Evolutionary conservation across 768 basidiomycete species (phyloP), one percentile per base, ranked within the genome.

Genomic region (Hygrophoropsis aurantiaca): DNA sequence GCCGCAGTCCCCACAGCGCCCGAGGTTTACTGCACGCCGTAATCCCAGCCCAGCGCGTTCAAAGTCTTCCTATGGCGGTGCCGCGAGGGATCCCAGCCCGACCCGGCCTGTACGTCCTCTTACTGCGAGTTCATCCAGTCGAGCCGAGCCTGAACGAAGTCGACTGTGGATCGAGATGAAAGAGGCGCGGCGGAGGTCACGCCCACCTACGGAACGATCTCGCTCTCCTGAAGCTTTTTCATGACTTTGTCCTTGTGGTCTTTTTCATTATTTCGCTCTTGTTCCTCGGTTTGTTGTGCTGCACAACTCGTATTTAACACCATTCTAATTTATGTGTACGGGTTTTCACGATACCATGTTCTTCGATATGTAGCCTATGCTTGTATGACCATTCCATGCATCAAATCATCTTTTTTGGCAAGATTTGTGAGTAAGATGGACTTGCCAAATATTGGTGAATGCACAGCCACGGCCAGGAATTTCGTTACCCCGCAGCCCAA

Each of bases 81-180:
- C 53, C 23, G 13, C 50, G 35, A 59, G 67, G 42, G 58, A 49
- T 3, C 7, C 57, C 5, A 66, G 65, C 47, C 65, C 65, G 6
- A 47, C 50, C 16, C 59, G 60, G 47, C 58, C 63, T 51, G 44
- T 42, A 39, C 30, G 55, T 37, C 41, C 49, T 11, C 57, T 46
- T 9, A 57, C 67, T 24, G 56, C 65, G 20, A 69, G 64, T 52
- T 62, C 65, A 21, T 54, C 47, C 11, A 59, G 58, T 18, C 70
- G 58, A 5, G 69, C 65, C 11, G 74, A 73, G 34, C 66, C 57
- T 35, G 60, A 68, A 65, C 51, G 76, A 52, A 73, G 75, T 54
- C 70, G 69, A 47, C 57, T 84, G 50, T 82, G 81, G 79, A 71
- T 68, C 35, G 82, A 84, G 54, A 64, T 84, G 20, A 72, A 71